Evolutionary conservation across 2,329 filamentous ascomycete genomes (phyloP), one percentile per base, ranked within the genome.

Genomic region (Talaromyces sp.): DNA sequence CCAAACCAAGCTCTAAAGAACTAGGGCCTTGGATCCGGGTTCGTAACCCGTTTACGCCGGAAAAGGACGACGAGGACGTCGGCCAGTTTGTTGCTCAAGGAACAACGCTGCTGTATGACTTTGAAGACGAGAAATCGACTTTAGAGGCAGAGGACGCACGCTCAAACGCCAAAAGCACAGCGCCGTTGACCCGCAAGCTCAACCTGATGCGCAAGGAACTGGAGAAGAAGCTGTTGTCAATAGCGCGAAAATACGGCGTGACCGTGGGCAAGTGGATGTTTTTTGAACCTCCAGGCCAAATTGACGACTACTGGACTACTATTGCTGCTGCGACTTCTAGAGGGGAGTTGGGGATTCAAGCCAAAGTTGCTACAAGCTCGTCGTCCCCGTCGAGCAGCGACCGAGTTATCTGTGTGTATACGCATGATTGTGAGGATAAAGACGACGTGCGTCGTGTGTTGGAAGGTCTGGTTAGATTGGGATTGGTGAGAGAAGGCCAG

Each of bases 1-100:
- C 82, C 3, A 88, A 82, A 1, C 90, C 87, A 1, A 73, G 78
- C 2, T 71, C 75, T 3, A 74, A 72, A 1, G 68, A 68, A 0
- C 66, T 76, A 0, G 79, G 82, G 2, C 82, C 83, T 0, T 95
- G 90, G 89, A 91, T 96, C 55, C 92, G 84, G 78, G 84, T 90
- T 49, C 83, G 82, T 58, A 91, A 91, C 71, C 88, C 88, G 0
- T 66, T 69, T 25, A 57, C 78, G 78, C 63, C 69, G 71, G 3
- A 73, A 74, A 5, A 74, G 74, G 17, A 65, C 69, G 52, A 78
- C 72, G 61, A 63, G 61, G 79, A 84, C 44, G 69, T 84, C 1
- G 64, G 71, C 0, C 73, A 79, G 0, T 84, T 91, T 42, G 75
- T 79, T 2, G 72, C 81, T 25, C 81, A 80, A 17, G 88, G 86